Conservation (phyloP, 805 yeast species). For the Spathaspora sp. region DNA sequence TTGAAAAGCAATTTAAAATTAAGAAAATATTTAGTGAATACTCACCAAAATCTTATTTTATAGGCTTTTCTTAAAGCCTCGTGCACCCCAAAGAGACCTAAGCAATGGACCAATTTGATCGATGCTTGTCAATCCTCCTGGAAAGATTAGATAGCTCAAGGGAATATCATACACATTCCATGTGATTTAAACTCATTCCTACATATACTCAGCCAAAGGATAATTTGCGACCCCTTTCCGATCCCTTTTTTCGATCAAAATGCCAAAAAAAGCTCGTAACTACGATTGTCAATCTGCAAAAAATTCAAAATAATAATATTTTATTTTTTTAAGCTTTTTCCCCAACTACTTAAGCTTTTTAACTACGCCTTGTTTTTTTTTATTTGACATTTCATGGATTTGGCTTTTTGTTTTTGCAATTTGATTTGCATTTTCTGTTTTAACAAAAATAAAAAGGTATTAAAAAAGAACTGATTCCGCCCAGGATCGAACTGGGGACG, state of each 20-base stretch:
- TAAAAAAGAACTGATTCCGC: slow-evolving; percentile 71
- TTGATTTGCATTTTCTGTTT: neutral
- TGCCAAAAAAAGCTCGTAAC: neutral
- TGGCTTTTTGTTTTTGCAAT: too few relatives aligned
- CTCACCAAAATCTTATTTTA: neutral
- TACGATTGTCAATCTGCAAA: neutral
- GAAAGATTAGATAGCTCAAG: too few relatives aligned
- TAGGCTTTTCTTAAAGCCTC: neutral
- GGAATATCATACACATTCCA: neutral
- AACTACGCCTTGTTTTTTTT: too few relatives aligned
- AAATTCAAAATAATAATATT: neutral
- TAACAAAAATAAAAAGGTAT: neutral
- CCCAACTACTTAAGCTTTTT: too few relatives aligned
- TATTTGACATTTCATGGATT: too few relatives aligned
- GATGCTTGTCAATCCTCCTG: too few relatives aligned
- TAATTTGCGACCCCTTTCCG: neutral
- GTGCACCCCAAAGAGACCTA: too few relatives aligned
- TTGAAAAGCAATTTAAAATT: neutral
- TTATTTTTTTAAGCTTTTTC: neutral
- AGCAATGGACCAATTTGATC: too few relatives aligned
- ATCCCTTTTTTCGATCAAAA: neutral
- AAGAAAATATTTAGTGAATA: neutral
- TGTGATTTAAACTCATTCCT: neutral
- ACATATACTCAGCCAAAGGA: neutral
- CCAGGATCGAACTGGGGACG: slow-evolving; percentile 99